These are phyloP conservation scores for Candida silvatica DNA, from an alignment of 805 yeast species.

Conservation along the genomic window DNA sequence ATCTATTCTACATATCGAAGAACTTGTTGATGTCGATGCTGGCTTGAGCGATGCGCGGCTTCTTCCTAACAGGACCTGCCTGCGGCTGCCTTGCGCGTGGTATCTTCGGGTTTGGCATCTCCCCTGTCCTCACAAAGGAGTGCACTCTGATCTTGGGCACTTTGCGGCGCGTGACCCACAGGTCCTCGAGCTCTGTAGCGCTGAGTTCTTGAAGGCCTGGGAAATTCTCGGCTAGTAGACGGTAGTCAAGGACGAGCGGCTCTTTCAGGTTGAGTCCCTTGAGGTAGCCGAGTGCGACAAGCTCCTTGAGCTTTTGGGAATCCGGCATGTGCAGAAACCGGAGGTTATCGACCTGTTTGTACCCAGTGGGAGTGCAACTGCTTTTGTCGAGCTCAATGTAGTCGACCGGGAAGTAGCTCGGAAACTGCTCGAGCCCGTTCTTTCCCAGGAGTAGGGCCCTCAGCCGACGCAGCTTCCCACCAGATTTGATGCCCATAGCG, in stretches of 20 bases:
- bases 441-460: conserved; percentile 10
- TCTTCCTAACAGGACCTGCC: no score
- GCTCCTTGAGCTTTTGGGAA: conserved; percentile 9
- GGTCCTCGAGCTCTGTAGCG: neutral
- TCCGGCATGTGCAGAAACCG: conserved; percentile 6
- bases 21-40: conserved; percentile 9
- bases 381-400: conserved; percentile 2
- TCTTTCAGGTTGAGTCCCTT: neutral
- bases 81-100: no score
- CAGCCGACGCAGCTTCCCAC: conserved; percentile 17
- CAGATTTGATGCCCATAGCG: conserved; percentile 15
- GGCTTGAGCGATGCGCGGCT: neutral
- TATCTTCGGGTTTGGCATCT: no score
- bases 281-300: conserved; percentile 1
- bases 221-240: no score
- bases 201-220: no score
- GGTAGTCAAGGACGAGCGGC: no score
- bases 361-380: conserved; percentile 1
- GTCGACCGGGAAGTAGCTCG: neutral
- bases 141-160: neutral
- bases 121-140: neutral
- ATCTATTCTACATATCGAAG: conserved; percentile 12
- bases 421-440: conserved; percentile 4
- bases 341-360: conserved; percentile 2
- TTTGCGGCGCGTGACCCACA: neutral